A percentile compares a stretch with the other conserved stretches of the same genome.
Conservation (phyloP, 352 stramenopile genomes). For the Phytophthora citrophthora region DNA sequence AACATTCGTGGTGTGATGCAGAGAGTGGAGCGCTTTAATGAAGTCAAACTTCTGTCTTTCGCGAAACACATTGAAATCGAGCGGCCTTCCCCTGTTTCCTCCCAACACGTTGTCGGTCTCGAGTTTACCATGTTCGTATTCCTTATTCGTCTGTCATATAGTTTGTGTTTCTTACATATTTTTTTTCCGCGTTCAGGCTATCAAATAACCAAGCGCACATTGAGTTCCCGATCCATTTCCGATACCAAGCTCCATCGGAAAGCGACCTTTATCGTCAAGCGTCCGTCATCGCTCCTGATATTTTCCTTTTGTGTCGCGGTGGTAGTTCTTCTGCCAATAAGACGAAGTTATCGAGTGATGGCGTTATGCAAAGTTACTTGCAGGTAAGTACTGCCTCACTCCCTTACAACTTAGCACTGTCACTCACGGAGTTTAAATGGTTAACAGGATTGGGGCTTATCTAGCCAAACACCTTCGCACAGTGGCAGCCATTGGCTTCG, state of each 20-base stretch:
- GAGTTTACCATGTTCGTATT: conserved; percentile 47
- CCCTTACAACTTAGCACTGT: neutral
- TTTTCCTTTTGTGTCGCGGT: conserved; percentile 47
- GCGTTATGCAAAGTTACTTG: conserved; percentile 13
- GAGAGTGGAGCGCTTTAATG: conserved; percentile 64
- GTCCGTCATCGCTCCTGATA: conserved; percentile 48
- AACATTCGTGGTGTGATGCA: conserved; percentile 17
- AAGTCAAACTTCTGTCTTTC: conserved; percentile 51
- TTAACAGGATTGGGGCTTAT: conserved; percentile 22
- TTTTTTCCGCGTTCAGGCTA: conserved; percentile 14
- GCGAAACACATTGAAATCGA: conserved; percentile 75
- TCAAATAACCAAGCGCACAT: conserved; percentile 23
- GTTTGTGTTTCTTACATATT: neutral
- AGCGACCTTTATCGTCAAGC: conserved; percentile 44
- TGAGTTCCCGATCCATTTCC: conserved; percentile 67
- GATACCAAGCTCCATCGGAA: conserved; percentile 62
- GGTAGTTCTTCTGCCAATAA: neutral
- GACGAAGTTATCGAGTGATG: conserved; percentile 8
- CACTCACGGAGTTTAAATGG: conserved; percentile 11
- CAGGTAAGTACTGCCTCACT: conserved; percentile 20
- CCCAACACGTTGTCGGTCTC: conserved; percentile 59
- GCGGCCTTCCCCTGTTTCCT: conserved; percentile 54
- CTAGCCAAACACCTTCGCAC: neutral
- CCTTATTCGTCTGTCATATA: neutral
- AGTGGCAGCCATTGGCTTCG: conserved; percentile 31